These are phyloP conservation scores for Diaporthe longicolla DNA, from an alignment of 2,329 filamentous ascomycete species.

Conservation along the genomic window DNA sequence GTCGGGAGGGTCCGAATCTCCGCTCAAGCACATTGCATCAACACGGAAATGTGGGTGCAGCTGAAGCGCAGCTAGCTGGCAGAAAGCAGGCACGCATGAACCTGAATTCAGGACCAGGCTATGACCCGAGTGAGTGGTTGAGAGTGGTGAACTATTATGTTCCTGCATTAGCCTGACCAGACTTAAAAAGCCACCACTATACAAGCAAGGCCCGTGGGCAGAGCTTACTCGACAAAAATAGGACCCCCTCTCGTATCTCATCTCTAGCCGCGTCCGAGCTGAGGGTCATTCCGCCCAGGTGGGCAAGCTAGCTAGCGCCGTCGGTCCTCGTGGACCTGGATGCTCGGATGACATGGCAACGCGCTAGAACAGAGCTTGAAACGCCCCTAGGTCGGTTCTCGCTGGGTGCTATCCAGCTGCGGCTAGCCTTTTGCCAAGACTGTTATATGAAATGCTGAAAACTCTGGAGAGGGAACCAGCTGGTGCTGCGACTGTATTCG, in stretches of 20 bases:
- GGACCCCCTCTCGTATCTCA: conserved; percentile 3
- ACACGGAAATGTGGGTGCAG: not conserved
- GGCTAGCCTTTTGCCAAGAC: not conserved
- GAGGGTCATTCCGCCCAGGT: not conserved
- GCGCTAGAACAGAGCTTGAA: conserved; percentile 22
- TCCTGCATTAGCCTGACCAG: conserved; percentile 19
- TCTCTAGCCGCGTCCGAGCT: conserved; percentile 18
- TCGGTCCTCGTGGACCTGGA: not conserved
- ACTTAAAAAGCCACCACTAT: not conserved
- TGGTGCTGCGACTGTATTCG: not conserved
- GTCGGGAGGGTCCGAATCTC: not conserved
- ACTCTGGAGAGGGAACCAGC: not conserved
- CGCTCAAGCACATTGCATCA: not conserved
- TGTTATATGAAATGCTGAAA: not conserved
- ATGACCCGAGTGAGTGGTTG: not conserved
- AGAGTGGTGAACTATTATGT: not conserved
- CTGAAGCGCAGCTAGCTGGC: not conserved
- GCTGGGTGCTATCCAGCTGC: not conserved
- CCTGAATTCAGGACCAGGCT: not conserved
- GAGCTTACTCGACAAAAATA: not conserved
- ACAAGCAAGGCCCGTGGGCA: not conserved
- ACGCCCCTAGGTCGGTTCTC: not conserved
- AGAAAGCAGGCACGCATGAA: not conserved
- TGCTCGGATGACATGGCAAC: conserved; percentile 11
- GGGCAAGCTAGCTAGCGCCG: not conserved